phyloP scores from a whole-genome alignment of 2,329 filamentous ascomycete genomes.

The Raffaelea albimanens region DNA sequence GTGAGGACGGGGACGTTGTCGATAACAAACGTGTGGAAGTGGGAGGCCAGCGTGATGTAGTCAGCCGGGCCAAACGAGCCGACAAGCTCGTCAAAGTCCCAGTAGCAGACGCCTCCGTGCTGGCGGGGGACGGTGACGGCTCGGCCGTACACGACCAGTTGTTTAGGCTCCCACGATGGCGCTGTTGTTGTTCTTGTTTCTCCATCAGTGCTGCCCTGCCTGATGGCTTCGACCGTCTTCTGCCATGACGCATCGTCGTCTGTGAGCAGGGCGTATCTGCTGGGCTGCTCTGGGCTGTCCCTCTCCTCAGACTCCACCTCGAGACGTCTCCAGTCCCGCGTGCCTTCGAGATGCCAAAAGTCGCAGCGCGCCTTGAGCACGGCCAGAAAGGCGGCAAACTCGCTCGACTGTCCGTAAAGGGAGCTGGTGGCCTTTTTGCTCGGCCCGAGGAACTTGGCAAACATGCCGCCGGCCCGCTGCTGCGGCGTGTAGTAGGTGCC shows the following conservation, averaged over 20 bases:
- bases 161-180: conserved; percentile 34
- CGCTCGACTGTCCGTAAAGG: conserved; percentile 52
- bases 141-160: conserved; percentile 53
- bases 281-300: conserved; percentile 10
- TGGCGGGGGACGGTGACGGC: conserved; percentile 49
- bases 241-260: conserved; percentile 14
- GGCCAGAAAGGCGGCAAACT: conserved; percentile 68
- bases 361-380: conserved; percentile 70
- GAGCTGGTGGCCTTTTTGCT: conserved; percentile 19
- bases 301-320: conserved; percentile 27
- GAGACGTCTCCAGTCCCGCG: conserved; percentile 58
- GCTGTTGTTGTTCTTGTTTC: background rate
- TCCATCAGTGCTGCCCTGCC: background rate
- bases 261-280: conserved; percentile 15
- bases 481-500: conserved; percentile 58
- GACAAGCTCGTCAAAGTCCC: conserved; percentile 62
- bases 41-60: conserved; percentile 73
- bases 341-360: conserved; percentile 75
- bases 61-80: conserved; percentile 66
- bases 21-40: conserved; percentile 69
- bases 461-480: conserved; percentile 33
- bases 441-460: conserved; percentile 37
- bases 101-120: conserved; percentile 47
- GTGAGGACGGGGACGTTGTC: conserved; percentile 60
- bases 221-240: background rate